Conservation (phyloP, 805 yeast species). For the Candida michaelii region DNA sequence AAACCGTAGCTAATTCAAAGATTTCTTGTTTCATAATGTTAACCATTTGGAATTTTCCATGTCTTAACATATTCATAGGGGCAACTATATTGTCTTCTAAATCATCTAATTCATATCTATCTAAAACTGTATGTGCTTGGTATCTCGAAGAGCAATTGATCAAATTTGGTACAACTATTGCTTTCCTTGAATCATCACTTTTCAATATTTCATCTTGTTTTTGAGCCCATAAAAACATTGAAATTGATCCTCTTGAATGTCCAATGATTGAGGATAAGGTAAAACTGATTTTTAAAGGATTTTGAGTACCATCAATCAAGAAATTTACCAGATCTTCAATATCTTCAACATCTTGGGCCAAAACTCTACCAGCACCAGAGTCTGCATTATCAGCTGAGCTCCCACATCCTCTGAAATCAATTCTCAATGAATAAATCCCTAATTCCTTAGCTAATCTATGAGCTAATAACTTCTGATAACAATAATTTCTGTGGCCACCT, state of each 20-base stretch:
- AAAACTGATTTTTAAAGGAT: conserved; percentile 43
- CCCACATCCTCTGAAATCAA: conserved; percentile 88
- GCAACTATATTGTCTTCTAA: conserved; percentile 21
- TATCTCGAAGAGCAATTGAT: conserved; percentile 76
- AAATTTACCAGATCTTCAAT: conserved; percentile 43
- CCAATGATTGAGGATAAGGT: conserved; percentile 60
- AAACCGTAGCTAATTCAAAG: conserved; percentile 47
- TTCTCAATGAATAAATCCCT: conserved; percentile 68
- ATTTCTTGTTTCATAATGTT: conserved; percentile 54
- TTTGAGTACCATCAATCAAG: conserved; percentile 24
- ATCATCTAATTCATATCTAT: conserved; percentile 30
- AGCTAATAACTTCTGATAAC: conserved; percentile 68
- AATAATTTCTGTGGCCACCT: conserved; percentile 80
- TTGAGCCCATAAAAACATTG: conserved; percentile 72
- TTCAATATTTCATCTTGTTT: conserved; percentile 38
- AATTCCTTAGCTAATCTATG: conserved; percentile 52
- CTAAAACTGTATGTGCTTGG: conserved; percentile 47
- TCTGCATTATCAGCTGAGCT: conserved; percentile 56
- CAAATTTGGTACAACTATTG: conserved; percentile 57
- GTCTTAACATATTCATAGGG: conserved; percentile 33
- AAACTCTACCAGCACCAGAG: conserved; percentile 48
- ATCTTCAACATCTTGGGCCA: conserved; percentile 69
- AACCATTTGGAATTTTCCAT: conserved; percentile 46
- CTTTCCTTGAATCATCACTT: conserved; percentile 25
- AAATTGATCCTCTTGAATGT: conserved; percentile 80